Evolutionary conservation across 805 yeast genomes (phyloP), one percentile per base, ranked within the genome.

Genomic region (Wickerhamomyces xylosicus): DNA sequence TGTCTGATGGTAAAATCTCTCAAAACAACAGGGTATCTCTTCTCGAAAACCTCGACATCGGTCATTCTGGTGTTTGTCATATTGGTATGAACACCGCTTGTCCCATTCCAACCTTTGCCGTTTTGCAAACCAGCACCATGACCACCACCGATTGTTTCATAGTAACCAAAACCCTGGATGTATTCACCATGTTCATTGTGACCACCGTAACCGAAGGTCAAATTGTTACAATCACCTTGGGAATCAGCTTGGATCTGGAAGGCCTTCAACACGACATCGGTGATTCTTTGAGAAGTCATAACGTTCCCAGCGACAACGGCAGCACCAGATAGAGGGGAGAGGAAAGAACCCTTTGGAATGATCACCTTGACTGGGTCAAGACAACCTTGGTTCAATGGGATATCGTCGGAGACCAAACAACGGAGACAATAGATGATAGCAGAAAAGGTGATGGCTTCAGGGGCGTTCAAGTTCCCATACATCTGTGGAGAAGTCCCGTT

Each of bases 221-320:
- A 75, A 61, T 90, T 92, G 61, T 92, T 90, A 58, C 95, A 85
- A 43, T 92, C 87, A 33, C 97, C 96, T 61, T 90, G 97, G 1
- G 97, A 87, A 47, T 87, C 96, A 2, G 97, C 97, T 65, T 86
- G 83, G 5, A 87, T 86, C 44, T 74, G 70, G 57, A 92, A 87
- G 0, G 97, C 92, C 50, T 79, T 80, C 52, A 90, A 66, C 32
- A 92, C 74, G 2, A 84, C 90, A 59, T 89, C 97, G 0, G 95
- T 87, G 35, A 92, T 77, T 49, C 97, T 71, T 59, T 92, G 97
- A 2, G 96, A 82, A 1, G 97, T 90, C 61, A 89, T 82, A 7
- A 90, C 97, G 57, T 90, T 90, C 8, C 96, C 96, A 34, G 89
- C 92, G 16, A 90, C 97, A 29, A 86, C 95, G 2, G 97, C 98